Base-by-base conservation (phyloP, 805 yeast genomes). In the Ogataea parapolymorpha region DNA sequence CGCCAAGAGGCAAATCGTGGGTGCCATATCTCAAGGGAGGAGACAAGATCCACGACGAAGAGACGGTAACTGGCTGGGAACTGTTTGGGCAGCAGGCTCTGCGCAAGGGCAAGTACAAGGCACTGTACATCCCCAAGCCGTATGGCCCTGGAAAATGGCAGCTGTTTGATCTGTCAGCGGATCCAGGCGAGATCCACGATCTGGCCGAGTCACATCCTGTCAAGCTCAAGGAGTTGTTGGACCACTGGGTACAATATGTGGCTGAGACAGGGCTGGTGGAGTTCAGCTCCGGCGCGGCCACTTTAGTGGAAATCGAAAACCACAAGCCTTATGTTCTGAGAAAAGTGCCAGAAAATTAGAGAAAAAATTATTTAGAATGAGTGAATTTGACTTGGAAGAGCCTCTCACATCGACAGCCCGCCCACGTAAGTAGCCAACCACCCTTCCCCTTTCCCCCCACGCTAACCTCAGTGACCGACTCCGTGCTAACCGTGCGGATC, bases 401-500 rank as follows among this genome's bases (percentile, higher is more conserved):
- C 95, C 95, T 0, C 66, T 88, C 41, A 86, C 95, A 0, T 84
- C 95, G 1, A 79, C 80, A 13, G 82, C 79, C 10, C 77, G 86
- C 44, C 96, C 93, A 11, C 33, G 73, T 70, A 65, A 37, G 73
- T 63, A 18, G 7, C 9, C 7, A 41, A 35, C 38, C 30, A 29
- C 26, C 12, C 14, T 2, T 3, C 10, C 34, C 35, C 30, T 29
- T 24, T 12, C n/a, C 8, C 4, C 10, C 34, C 28, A 39, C 22
- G 22, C 22, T 20, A 32, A 37, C 20, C 6, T 12, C 24, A 65
- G 75, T 73, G 18, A 70, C 80, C 3, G 81, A 79, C 58, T 81
- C 96, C 0, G 78, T 88, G 11, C 63, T 93, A 30, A 93, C 99
- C 0, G 73, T 93, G 5, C 76, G 99, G 44, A 76, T 93, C 16